Evolutionary conservation across 805 yeast genomes (phyloP).

Genomic region (Kregervanrija delftensis): DNA sequence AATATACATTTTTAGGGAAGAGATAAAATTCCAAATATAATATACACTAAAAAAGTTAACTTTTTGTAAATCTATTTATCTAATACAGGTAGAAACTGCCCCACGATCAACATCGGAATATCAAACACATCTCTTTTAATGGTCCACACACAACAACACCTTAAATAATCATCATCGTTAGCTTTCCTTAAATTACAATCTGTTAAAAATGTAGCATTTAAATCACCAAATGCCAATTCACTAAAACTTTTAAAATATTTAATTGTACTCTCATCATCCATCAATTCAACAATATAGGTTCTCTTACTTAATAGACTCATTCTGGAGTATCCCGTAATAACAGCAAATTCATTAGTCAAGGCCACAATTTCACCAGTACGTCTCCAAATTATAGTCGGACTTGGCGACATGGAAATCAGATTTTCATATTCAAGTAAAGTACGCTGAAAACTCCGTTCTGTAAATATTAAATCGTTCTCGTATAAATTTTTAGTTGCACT

Average conservation of each 20-base stretch:
- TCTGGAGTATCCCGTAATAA: conserved; percentile 57
- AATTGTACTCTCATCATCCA: conserved; percentile 73
- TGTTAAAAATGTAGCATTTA: conserved; percentile 45
- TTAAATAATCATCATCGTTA: conserved; percentile 32
- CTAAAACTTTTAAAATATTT: conserved; percentile 69
- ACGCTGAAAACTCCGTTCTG: conserved; percentile 52
- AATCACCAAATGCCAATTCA: conserved; percentile 62
- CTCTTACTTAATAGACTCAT: conserved; percentile 52
- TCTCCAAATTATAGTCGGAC: conserved; percentile 82
- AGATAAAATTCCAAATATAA: too few relatives aligned
- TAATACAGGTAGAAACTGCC: conserved; percentile 69
- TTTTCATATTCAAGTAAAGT: conserved; percentile 50
- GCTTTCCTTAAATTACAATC: conserved; percentile 39
- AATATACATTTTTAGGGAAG: too few relatives aligned
- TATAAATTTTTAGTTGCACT: conserved; percentile 67
- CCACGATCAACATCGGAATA: conserved; percentile 77
- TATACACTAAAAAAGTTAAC: not conserved
- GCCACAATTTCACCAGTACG: conserved; percentile 82
- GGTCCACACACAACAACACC: conserved; percentile 79
- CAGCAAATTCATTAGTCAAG: conserved; percentile 66
- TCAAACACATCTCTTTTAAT: conserved; percentile 79
- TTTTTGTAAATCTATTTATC: conserved; percentile 12
- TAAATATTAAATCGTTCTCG: conserved; percentile 62
- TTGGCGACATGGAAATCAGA: conserved; percentile 52
- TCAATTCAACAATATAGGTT: conserved; percentile 68